Base-by-base conservation (phyloP, 2,329 filamentous ascomycete genomes). In the Colletotrichum simmondsii region DNA sequence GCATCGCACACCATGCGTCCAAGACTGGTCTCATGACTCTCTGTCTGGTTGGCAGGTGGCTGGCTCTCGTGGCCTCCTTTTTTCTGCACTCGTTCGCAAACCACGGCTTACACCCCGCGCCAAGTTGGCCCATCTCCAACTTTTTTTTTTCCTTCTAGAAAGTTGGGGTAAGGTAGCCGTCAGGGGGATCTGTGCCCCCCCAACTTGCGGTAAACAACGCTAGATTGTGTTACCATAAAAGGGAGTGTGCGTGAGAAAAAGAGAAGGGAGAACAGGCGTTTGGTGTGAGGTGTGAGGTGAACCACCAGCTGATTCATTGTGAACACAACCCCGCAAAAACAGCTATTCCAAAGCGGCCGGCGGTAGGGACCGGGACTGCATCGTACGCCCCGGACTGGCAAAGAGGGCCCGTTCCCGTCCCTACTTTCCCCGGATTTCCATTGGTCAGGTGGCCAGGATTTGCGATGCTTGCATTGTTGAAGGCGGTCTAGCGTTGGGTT, bases 1-100 rank as follows among this genome's bases (percentile, higher is more conserved):
- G 2, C 49, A 68, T 68, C 64, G 42, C 69, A 58, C 69, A 68
- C 69, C 58, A 68, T 32, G 57, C 49, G 66, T 35, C 59, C 52
- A 63, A 69, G 65, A 72, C 65, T 53, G 65, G 65, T 68, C 70
- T 60, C 70, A 72, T 72, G 70, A 72, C 65, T 69, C 37, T 64
- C 37, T 19, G 30, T 16, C 28, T 22, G 56, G 59, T 53, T 72
- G 70, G 70, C 70, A 72, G 70, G 70, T 72, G 70, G 65, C 59
- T 69, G 53, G 65, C 53, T 72, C 70, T 60, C 70, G 70, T 69
- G 70, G 65, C 70, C 60, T 63, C 53, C 46, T 60, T 64, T 54
- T 54, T 56, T 5, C 10, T 12, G 60, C 59, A n/a, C 7, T 19
- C 6, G 19, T 19, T 62, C 37, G 59, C 59, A 62, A 49, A 53